Evolutionary conservation across 352 stramenopile genomes (phyloP).

Genomic region (Globisporangium barbulae): DNA sequence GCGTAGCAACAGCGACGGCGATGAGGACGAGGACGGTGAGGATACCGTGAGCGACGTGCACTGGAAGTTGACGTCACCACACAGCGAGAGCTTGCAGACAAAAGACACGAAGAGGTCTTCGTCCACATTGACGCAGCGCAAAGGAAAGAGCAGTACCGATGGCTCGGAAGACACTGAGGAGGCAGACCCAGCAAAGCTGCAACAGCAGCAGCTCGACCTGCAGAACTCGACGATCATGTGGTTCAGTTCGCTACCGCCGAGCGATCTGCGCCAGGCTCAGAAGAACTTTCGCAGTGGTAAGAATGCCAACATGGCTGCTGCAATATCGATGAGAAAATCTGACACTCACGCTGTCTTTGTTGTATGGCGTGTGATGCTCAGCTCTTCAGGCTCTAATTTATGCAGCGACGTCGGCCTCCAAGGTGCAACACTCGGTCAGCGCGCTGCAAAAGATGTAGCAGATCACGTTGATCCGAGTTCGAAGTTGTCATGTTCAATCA

Average conservation of each 20-base stretch:
- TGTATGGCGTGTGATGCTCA: conserved; percentile 5
- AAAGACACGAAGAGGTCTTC: not conserved
- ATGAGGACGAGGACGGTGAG: not conserved
- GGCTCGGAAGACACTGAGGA: not conserved
- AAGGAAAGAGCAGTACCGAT: conserved; percentile 14
- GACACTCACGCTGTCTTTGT: not conserved
- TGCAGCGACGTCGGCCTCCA: conserved; percentile 24
- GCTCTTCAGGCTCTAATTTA: conserved; percentile 37
- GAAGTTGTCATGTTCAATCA: not conserved
- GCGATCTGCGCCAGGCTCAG: conserved; percentile 57
- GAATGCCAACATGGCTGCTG: not conserved
- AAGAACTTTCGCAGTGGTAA: conserved; percentile 56
- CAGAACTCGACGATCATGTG: conserved; percentile 44
- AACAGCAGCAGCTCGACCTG: conserved; percentile 6
- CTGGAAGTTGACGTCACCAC: conserved; percentile 3
- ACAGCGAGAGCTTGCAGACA: not conserved
- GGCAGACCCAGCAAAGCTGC: not conserved
- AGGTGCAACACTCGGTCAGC: conserved; percentile 26
- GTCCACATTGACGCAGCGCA: conserved; percentile 10
- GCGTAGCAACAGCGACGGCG: not conserved
- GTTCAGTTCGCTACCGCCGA: conserved; percentile 73
- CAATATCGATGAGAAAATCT: not conserved
- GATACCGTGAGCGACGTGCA: conserved; percentile 1
- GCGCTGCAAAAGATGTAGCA: not conserved
- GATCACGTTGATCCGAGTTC: not conserved